Evolutionary conservation across 83 land plant genomes (phyloP), one percentile per base, ranked within the genome.

Genomic region (Picea mariana): DNA sequence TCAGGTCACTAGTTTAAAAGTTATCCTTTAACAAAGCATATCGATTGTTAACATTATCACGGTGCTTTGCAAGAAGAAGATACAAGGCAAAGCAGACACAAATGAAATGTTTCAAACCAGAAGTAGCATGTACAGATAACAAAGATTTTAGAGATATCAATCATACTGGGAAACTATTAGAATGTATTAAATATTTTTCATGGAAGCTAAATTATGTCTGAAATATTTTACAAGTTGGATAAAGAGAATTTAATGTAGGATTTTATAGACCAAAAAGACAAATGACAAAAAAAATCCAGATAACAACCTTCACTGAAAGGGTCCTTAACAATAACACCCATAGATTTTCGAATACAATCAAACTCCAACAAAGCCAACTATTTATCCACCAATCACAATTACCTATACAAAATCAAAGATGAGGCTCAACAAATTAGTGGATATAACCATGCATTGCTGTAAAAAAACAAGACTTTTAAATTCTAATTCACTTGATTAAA

Each of bases 281-380:
- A 17, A 40, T 34, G 34, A 34, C 1, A 34, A 34, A 34, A 42
- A 42, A 6, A 42, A 42, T 6, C 44, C 5, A 42, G 7, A 42
- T 77, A 34, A 26, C 68, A 42, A 6, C 5, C 7, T 42, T 42
- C 7, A 6, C 98, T 95, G 79, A 81, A 64, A 27, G 78, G 85
- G 62, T 69, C 82, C 5, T 81, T 83, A 59, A 92, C 93, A 81
- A 97, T 89, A 71, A 95, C 96, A 72, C 98, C 80, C 96, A 97
- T 97, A 47, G 99, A 97, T 80, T 97, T 97, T 4, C 99, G 84
- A 67, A 81, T 81, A 18, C 96, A 91, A 81, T 97, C 99, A 92
- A 97, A 97, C 91, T 97, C 99, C 61, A 95, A 42, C 0, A 42
- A 42, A 42, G 44, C 44, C 44, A 42, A 42, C 44, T 34, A 34